Base-by-base conservation (phyloP, 2,329 filamentous ascomycete species). In the Parastagonospora nodorum region DNA sequence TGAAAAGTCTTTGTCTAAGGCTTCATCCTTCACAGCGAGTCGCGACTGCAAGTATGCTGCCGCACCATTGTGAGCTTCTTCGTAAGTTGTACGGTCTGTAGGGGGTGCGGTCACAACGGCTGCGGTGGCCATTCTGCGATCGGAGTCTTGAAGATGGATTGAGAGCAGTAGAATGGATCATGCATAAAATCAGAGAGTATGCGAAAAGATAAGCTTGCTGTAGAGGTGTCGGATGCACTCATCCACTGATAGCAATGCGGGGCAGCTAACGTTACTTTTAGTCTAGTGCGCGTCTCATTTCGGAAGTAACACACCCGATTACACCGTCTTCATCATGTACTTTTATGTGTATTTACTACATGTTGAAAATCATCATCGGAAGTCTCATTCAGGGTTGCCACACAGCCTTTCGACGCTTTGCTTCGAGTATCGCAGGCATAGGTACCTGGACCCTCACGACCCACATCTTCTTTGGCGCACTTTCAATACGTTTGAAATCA, bases 31-130 rank as follows among this genome's bases (percentile, higher is more conserved):
- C 5, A 44, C 46, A 5, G 54, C 61, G 9, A 74, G 64, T 14
- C 72, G 64, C 4, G 67, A 63, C 47, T 73, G 64, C 2, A 75
- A 57, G 45, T 75, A 75, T n/a, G 68, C 65, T 27, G 64, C 68
- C 5, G 70, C 67, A 5, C 67, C 68, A 14, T 58, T 57, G n/a
- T 63, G 64, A 48, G 72, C 72, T 60, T 75, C 72, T 37, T 63
- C 56, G 40, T 49, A 58, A 2, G 60, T 67, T 12, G 59, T 61
- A 7, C 33, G 38, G 19, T 57, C 51, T 6, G 44, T n/a, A 7
- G 12, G 1, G 9, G 5, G 14, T 15, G 36, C 28, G 12, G 9
- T 11, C 8, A 35, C 38, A 10, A 36, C 11, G 12, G n/a, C 8
- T 35, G 46, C 12, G 14, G 43, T 29, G 15, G 48, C 44, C 55